These are phyloP conservation scores for Phytophthora lateralis DNA, from an alignment of 352 stramenopile species.

Conservation along the genomic window DNA sequence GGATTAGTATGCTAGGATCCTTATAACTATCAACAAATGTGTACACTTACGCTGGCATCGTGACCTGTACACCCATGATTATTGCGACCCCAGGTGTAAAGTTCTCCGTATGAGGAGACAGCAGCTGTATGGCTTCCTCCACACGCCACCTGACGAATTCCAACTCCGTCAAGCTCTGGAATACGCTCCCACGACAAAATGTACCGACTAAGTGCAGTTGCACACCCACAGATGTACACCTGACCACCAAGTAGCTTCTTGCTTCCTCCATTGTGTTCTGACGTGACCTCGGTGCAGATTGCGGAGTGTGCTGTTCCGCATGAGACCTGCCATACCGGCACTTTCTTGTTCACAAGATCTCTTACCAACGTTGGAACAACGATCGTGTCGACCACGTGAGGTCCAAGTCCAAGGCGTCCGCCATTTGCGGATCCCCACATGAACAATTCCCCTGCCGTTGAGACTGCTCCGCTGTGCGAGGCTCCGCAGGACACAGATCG, in stretches of 20 bases:
- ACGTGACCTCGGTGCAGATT: constrained; percentile 72
- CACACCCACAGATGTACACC: constrained; percentile 89
- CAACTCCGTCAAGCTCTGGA: constrained; percentile 49
- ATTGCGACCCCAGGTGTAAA: constrained; percentile 95
- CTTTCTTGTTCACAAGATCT: constrained; percentile 55
- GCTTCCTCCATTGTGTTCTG: constrained; percentile 55
- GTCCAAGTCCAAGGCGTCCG: constrained; percentile 89
- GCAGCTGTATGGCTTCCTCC: constrained; percentile 90
- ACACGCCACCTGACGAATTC: constrained; percentile 80
- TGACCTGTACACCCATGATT: constrained; percentile 90
- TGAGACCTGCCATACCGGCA: constrained; percentile 80
- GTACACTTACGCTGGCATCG: constrained; percentile 33
- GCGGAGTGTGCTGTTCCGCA: constrained; percentile 84
- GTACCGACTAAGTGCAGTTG: constrained; percentile 79
- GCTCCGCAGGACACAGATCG: constrained; percentile 89
- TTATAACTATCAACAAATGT: background rate
- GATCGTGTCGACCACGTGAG: constrained; percentile 61
- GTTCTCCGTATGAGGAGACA: constrained; percentile 87
- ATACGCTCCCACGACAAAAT: constrained; percentile 80
- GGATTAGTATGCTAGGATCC: background rate
- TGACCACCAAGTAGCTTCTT: constrained; percentile 78
- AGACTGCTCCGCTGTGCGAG: constrained; percentile 79
- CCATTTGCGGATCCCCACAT: constrained; percentile 93
- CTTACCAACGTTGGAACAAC: constrained; percentile 87
- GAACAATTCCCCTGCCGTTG: constrained; percentile 73